phyloP scores from a whole-genome alignment of 1,139 yeast genomes.

The Yamadazyma conglobata region DNA sequence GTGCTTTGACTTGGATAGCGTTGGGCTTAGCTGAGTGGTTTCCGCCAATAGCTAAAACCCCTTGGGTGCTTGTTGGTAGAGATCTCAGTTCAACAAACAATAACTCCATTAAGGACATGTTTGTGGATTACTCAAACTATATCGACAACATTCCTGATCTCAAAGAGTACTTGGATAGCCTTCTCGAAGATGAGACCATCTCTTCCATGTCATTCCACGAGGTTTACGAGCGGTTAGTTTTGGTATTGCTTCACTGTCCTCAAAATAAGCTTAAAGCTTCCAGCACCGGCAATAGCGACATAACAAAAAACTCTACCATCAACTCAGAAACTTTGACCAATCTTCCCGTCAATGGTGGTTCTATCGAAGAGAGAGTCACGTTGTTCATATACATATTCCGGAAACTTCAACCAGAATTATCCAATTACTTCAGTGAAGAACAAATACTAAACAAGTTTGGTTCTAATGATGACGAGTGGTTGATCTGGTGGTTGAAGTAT shows the following conservation, averaged over 20 bases:
- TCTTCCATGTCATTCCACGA: slow-evolving; percentile 55
- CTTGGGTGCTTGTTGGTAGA: slow-evolving; percentile 44
- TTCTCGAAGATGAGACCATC: slow-evolving; percentile 24
- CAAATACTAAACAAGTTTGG: slow-evolving; percentile 63
- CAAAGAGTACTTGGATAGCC: slow-evolving; percentile 21
- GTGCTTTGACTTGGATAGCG: slow-evolving; percentile 85
- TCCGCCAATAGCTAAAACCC: slow-evolving; percentile 54
- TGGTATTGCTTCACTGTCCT: slow-evolving; percentile 71
- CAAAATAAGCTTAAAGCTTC: slow-evolving; percentile 33
- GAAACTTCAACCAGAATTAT: slow-evolving; percentile 69
- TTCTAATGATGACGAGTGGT: slow-evolving; percentile 79
- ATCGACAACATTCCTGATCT: slow-evolving; percentile 33
- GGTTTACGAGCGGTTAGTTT: slow-evolving; percentile 69
- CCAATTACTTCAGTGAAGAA: slow-evolving; percentile 76
- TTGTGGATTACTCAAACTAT: slow-evolving; percentile 48
- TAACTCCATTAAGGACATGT: slow-evolving; percentile 35
- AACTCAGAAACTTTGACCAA: slow-evolving; percentile 25
- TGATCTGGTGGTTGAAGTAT: slow-evolving; percentile 92
- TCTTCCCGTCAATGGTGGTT: slow-evolving; percentile 60
- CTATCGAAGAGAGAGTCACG: slow-evolving; percentile 66
- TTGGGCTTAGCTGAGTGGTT: slow-evolving; percentile 87
- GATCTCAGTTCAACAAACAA: slow-evolving; percentile 24
- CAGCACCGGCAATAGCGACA: background rate
- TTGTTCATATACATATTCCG: slow-evolving; percentile 68
- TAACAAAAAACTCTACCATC: slow-evolving; percentile 5